These are phyloP conservation scores for Russula vinacea DNA, from an alignment of 768 basidiomycete species.

Conservation along the genomic window DNA sequence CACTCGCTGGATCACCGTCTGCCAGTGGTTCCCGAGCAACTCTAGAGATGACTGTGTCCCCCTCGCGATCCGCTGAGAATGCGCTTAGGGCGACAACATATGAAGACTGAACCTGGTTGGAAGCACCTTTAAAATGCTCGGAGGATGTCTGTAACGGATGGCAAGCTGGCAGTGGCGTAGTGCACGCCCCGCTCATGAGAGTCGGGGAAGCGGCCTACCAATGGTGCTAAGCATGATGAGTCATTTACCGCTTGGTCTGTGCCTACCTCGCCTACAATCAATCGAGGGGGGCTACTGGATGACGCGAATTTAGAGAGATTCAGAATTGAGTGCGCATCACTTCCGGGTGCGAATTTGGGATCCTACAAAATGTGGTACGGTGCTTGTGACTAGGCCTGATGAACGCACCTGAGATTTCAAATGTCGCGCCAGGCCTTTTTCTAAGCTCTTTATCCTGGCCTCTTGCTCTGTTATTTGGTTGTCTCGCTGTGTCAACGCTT, in stretches of 20 bases:
- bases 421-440: conserved; percentile 35
- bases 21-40: neutral
- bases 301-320: conserved; percentile 35
- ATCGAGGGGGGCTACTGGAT: conserved; percentile 33
- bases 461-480: conserved; percentile 36
- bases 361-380: conserved; percentile 15
- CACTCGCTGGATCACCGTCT: neutral
- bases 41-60: neutral
- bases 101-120: conserved; percentile 9
- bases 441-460: conserved; percentile 34
- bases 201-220: conserved; percentile 2
- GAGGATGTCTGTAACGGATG: conserved; percentile 4
- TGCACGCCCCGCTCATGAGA: neutral
- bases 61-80: conserved; percentile 3
- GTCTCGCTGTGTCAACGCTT: conserved; percentile 33
- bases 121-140: neutral
- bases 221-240: neutral
- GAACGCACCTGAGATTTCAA: conserved; percentile 33
- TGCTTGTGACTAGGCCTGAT: neutral
- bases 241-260: conserved; percentile 31
- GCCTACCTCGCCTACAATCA: conserved; percentile 28
- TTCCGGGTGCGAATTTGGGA: conserved; percentile 22
- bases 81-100: neutral
- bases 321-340: conserved; percentile 35
- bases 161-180: neutral